These are phyloP conservation scores for Chlorociboria aeruginascens DNA, from an alignment of 495 filamentous ascomycete species.

Conservation along the genomic window DNA sequence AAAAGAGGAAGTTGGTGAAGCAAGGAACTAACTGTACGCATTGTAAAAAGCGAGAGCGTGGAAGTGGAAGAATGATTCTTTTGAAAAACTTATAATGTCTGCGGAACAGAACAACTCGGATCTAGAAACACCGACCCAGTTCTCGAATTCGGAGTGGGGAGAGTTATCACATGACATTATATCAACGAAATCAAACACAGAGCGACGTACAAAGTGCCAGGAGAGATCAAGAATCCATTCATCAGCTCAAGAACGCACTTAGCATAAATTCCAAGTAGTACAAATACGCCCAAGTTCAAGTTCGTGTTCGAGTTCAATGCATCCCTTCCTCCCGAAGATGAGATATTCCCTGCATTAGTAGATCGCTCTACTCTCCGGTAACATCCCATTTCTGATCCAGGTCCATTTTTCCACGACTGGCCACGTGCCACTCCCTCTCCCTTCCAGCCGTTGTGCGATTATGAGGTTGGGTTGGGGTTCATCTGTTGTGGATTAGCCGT, in stretches of 20 bases:
- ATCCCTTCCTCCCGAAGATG: conserved; percentile 20
- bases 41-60: too few species aligned
- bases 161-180: too few species aligned
- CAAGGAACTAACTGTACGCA: too few species aligned
- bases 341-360: conserved; percentile 16
- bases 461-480: conserved; percentile 52
- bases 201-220: neutral
- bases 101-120: too few species aligned
- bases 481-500: conserved; percentile 26
- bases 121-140: too few species aligned
- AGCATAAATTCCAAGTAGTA: conserved; percentile 1
- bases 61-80: too few species aligned
- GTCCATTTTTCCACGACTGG: conserved; percentile 3
- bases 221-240: conserved; percentile 15
- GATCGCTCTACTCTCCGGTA: conserved; percentile 16
- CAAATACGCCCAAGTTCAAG: conserved; percentile 6
- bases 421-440: conserved; percentile 8
- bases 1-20: too few species aligned
- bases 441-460: conserved; percentile 16
- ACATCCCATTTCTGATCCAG: conserved; percentile 16
- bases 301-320: conserved; percentile 5
- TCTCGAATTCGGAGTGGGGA: too few species aligned
- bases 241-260: conserved; percentile 1
- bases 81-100: too few species aligned
- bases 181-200: too few species aligned